Conservation (phyloP, 1,284 basidiomycete genomes). For the Porodaedalea pini region DNA sequence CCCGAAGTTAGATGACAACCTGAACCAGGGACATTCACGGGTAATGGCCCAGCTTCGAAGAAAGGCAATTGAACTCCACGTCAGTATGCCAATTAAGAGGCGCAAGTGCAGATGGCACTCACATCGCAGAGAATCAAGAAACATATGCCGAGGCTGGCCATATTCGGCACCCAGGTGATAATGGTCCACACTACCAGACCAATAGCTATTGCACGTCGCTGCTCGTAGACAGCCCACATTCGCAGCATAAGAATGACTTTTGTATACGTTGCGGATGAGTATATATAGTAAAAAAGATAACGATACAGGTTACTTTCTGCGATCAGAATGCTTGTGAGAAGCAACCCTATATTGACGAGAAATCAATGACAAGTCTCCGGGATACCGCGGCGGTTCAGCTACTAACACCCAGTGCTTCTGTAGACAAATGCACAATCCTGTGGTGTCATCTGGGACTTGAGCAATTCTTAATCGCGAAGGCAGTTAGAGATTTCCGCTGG, state of each 20-base stretch:
- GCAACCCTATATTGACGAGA: neutral
- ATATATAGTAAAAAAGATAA: neutral
- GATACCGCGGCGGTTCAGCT: neutral
- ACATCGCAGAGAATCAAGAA: conserved; percentile 3
- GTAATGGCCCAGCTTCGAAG: neutral
- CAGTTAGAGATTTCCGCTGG: neutral
- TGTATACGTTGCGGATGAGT: neutral
- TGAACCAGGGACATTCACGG: neutral
- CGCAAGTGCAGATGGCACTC: neutral
- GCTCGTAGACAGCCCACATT: conserved; percentile 7
- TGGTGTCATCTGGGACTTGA: neutral
- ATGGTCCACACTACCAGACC: conserved; percentile 8
- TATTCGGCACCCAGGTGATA: conserved; percentile 4
- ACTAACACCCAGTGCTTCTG: conserved; percentile 9
- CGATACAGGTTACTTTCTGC: conserved; percentile 4
- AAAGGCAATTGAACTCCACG: neutral
- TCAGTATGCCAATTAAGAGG: neutral
- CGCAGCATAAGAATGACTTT: conserved; percentile 5
- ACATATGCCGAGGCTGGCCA: conserved; percentile 4
- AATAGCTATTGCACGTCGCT: neutral
- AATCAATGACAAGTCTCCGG: neutral
- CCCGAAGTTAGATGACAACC: neutral
- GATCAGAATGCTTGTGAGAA: neutral
- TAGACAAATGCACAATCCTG: neutral
- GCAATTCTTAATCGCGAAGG: neutral